phyloP scores from a whole-genome alignment of 2,329 filamentous ascomycete genomes.

The Orbilia oligospora region DNA sequence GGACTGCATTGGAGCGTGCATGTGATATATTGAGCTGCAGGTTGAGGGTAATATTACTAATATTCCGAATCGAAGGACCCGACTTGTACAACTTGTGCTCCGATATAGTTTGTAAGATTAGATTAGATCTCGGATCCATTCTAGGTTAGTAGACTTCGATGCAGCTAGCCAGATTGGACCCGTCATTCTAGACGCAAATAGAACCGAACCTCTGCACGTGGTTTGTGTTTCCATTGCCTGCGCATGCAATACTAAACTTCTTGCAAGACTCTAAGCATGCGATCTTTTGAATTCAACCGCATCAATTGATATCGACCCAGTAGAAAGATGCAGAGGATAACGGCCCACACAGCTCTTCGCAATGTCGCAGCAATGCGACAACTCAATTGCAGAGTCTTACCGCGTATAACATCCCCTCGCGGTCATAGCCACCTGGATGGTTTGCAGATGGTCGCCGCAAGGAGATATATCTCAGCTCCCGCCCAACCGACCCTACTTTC shows the following conservation, averaged over 20 bases:
- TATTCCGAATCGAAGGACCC: too few species aligned
- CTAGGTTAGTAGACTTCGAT: conserved; percentile 5
- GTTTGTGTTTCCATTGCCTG: not conserved
- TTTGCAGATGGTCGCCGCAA: not conserved
- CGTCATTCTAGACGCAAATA: too few species aligned
- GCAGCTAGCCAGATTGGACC: not conserved
- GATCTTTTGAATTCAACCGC: not conserved
- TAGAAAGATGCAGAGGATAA: conserved; percentile 22
- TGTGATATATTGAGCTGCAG: too few species aligned
- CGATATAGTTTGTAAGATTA: too few species aligned
- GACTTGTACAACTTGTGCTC: too few species aligned
- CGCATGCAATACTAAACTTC: not conserved
- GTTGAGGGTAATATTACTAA: too few species aligned
- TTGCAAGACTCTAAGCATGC: not conserved
- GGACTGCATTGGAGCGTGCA: not conserved
- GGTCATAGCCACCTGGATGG: not conserved
- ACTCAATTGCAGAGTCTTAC: not conserved
- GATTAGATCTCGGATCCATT: not conserved
- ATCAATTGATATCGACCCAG: conserved; percentile 8
- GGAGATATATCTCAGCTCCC: conserved; percentile 43
- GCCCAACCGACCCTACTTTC: conserved; percentile 51
- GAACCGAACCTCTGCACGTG: conserved; percentile 15
- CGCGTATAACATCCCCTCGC: not conserved
- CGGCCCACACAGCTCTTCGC: conserved; percentile 5
- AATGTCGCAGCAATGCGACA: conserved; percentile 4